These are phyloP conservation scores for Fomitopsis pinicola DNA, from an alignment of 1,284 basidiomycete species.

Conservation along the genomic window DNA sequence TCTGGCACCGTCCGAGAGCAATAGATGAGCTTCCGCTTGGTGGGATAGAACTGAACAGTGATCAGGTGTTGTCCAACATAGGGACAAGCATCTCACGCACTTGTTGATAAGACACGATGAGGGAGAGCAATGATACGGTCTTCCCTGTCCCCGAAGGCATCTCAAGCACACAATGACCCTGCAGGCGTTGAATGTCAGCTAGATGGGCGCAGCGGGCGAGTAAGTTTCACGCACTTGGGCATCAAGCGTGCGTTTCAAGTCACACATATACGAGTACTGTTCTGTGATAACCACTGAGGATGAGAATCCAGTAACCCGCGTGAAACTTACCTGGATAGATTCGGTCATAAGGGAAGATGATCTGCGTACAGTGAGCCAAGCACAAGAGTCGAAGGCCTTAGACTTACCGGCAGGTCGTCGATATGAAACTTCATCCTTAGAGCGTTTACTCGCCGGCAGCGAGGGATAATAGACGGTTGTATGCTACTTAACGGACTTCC, in stretches of 20 bases:
- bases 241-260: slow-evolving; percentile 95
- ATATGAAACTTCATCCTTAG: slow-evolving; percentile 89
- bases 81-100: slow-evolving; percentile 34
- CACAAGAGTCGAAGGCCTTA: not conserved
- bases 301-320: not conserved
- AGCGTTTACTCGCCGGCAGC: not conserved
- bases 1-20: slow-evolving; percentile 99
- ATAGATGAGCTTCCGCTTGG: slow-evolving; percentile 93
- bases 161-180: slow-evolving; percentile 99
- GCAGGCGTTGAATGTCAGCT: not conserved
- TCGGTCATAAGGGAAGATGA: slow-evolving; percentile 90
- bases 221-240: slow-evolving; percentile 54
- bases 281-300: slow-evolving; percentile 42
- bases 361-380: slow-evolving; percentile 36
- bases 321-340: slow-evolving; percentile 70
- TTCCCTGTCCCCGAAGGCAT: slow-evolving; percentile 99
- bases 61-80: not conserved
- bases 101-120: slow-evolving; percentile 98
- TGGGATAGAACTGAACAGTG: slow-evolving; percentile 76
- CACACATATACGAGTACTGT: slow-evolving; percentile 99
- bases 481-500: not conserved
- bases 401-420: slow-evolving; percentile 82
- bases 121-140: slow-evolving; percentile 92
- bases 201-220: not conserved
- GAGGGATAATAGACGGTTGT: not conserved